Percentiles rank a stretch among this genome's conserved stretches.
Evolutionary conservation across 768 basidiomycete genomes (phyloP).

Genomic region (Lactarius vividus): DNA sequence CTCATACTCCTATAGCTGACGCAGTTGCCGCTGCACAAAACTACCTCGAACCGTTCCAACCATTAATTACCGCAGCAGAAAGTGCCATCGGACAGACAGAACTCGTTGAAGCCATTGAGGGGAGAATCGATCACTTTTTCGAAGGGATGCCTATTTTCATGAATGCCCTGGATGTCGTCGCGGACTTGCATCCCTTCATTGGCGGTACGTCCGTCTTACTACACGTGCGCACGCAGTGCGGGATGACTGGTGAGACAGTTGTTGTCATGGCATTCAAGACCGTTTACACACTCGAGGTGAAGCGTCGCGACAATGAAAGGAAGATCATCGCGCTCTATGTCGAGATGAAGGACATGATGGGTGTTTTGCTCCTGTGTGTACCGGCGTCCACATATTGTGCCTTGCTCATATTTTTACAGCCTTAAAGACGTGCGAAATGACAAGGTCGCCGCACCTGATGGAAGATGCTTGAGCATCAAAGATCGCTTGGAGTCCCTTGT

Average conservation of each 20-base stretch:
- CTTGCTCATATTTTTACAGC: slow-evolving; percentile 25
- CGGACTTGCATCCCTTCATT: slow-evolving; percentile 33
- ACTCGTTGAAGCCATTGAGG: slow-evolving; percentile 18
- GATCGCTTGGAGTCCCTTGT: slow-evolving; percentile 37
- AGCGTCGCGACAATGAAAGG: slow-evolving; percentile 50
- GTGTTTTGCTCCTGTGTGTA: slow-evolving; percentile 20
- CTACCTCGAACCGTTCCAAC: background rate
- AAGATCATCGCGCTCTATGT: slow-evolving; percentile 46
- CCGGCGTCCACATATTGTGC: no score
- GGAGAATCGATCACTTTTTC: slow-evolving; percentile 29
- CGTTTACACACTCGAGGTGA: slow-evolving; percentile 47
- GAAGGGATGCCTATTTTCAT: slow-evolving; percentile 33
- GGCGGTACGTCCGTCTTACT: slow-evolving; percentile 24
- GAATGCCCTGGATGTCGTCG: slow-evolving; percentile 32
- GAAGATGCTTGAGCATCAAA: slow-evolving; percentile 32
- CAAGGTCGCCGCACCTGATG: slow-evolving; percentile 34
- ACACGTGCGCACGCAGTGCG: background rate
- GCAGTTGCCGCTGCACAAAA: background rate
- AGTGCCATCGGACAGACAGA: background rate
- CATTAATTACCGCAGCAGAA: slow-evolving; percentile 3
- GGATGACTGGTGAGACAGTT: slow-evolving; percentile 32
- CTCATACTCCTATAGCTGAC: slow-evolving; percentile 1
- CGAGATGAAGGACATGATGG: no score
- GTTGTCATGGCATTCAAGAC: slow-evolving; percentile 50
- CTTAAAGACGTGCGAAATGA: slow-evolving; percentile 35